Percentiles rank a stretch among this genome's conserved stretches.
Evolutionary conservation across 352 stramenopile species (phyloP).

Genomic region (Poterioochromonas sp.): DNA sequence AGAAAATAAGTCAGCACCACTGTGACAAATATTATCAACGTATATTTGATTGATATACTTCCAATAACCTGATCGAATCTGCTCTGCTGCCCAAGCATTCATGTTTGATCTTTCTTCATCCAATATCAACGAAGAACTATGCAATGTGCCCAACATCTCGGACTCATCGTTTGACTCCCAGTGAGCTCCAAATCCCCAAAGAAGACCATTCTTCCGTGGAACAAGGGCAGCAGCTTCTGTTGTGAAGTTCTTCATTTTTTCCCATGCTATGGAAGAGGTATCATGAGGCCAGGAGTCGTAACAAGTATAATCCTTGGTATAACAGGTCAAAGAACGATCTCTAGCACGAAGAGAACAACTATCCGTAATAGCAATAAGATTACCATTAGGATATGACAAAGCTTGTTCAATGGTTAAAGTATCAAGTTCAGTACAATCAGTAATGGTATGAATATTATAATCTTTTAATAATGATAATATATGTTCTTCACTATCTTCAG

Average conservation of each 20-base stretch:
- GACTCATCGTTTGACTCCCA: background rate
- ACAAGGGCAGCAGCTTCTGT: background rate
- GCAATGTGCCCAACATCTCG: background rate
- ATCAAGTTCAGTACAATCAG: background rate
- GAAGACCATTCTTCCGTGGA: background rate
- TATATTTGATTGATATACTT: background rate
- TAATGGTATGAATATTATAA: background rate
- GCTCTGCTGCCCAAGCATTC: background rate
- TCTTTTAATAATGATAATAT: background rate
- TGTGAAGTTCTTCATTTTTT: background rate
- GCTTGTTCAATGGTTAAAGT: background rate
- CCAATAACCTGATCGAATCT: background rate
- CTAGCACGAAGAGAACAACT: background rate
- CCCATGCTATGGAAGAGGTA: background rate
- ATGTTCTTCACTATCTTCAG: background rate
- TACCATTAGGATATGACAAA: background rate
- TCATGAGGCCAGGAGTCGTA: slow-evolving; percentile 12
- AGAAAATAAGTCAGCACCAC: background rate
- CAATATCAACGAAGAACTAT: background rate
- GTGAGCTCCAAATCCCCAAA: background rate
- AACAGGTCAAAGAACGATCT: background rate
- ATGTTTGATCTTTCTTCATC: slow-evolving; percentile 5
- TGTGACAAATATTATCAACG: slow-evolving; percentile 13
- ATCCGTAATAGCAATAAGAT: background rate
- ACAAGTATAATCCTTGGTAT: background rate